Evolutionary conservation across 306 rosid genomes (phyloP).

Genomic region (Bauhinia variegata): DNA sequence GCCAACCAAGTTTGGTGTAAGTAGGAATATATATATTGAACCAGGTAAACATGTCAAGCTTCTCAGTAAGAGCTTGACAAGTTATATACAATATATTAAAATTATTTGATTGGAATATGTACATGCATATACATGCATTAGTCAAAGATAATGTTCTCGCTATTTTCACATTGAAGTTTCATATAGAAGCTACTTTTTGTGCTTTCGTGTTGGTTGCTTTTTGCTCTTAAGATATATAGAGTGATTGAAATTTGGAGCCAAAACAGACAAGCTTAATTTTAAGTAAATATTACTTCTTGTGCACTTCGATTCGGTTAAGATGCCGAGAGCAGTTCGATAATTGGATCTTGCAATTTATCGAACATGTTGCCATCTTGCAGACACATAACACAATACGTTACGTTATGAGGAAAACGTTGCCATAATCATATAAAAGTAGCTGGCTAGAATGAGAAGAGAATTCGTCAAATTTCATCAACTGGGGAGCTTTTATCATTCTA

Average conservation of each 20-base stretch:
- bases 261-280: too few relatives aligned
- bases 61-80: conserved; percentile 23
- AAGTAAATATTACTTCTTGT: conserved; percentile 33
- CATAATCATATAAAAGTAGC: not conserved
- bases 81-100: conserved; percentile 21
- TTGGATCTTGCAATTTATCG: conserved; percentile 7
- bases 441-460: too few relatives aligned
- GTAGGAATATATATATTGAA: not conserved
- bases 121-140: too few relatives aligned
- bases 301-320: conserved; percentile 36
- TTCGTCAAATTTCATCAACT: too few relatives aligned
- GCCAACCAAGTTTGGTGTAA: conserved; percentile 11
- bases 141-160: too few relatives aligned
- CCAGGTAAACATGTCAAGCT: conserved; percentile 3
- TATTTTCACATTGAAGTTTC: too few relatives aligned
- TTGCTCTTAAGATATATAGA: too few relatives aligned
- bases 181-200: too few relatives aligned
- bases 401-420: not conserved
- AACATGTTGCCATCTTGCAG: conserved; percentile 40
- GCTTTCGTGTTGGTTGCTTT: too few relatives aligned
- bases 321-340: conserved; percentile 8
- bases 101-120: conserved; percentile 11
- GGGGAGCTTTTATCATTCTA: too few relatives aligned
- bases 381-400: conserved; percentile 18
- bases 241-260: not conserved